Conservation (phyloP, 2,329 filamentous ascomycete species). For the Ophiostoma quercus region DNA sequence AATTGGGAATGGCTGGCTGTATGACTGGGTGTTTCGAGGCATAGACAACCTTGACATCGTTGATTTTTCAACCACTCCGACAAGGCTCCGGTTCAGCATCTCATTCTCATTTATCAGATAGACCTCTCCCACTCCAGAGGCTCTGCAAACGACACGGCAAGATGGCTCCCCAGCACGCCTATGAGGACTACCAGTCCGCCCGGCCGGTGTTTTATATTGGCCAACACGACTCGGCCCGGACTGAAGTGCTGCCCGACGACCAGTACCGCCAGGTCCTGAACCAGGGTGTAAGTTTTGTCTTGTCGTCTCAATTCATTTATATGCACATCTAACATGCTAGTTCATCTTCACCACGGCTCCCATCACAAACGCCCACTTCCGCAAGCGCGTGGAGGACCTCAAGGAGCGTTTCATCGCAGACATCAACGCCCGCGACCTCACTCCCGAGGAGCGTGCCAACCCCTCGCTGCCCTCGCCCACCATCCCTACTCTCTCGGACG, state of each 20-base stretch:
- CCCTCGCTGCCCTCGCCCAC: slow-evolving; percentile 50
- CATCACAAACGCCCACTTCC: slow-evolving; percentile 70
- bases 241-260: slow-evolving; percentile 55
- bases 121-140: neutral
- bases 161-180: slow-evolving; percentile 25
- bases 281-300: slow-evolving; percentile 63
- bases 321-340: slow-evolving; percentile 46
- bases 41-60: slow-evolving; percentile 15
- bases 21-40: neutral
- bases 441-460: slow-evolving; percentile 39
- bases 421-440: slow-evolving; percentile 34
- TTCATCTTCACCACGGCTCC: slow-evolving; percentile 75
- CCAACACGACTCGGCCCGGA: slow-evolving; percentile 64
- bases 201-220: slow-evolving; percentile 60
- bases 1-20: slow-evolving; percentile 17
- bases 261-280: slow-evolving; percentile 65
- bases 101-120: neutral
- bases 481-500: slow-evolving; percentile 65
- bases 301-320: too few relatives aligned
- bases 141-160: neutral
- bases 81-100: neutral
- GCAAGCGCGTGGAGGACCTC: slow-evolving; percentile 59
- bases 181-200: slow-evolving; percentile 31
- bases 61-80: neutral
- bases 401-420: slow-evolving; percentile 52